A percentile compares a stretch with the other conserved stretches of the same genome.
Evolutionary conservation across 148 eudicot genomes (phyloP).

Genomic region (Vaccinium vitisidaea): DNA sequence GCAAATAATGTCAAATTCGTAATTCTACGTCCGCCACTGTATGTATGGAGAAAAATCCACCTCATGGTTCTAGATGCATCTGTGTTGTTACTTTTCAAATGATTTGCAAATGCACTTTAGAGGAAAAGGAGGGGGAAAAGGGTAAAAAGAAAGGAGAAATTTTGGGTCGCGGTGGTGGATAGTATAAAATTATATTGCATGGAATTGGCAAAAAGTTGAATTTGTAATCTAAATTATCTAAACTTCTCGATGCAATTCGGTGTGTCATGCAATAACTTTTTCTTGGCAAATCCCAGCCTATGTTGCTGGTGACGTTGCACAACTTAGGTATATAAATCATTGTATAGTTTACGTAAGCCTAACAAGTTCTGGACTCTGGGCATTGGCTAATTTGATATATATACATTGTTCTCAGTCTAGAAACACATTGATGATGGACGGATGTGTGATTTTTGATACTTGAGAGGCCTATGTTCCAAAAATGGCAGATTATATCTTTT

Average conservation of each 20-base stretch:
- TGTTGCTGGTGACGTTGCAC: no score
- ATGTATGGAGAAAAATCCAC: background rate
- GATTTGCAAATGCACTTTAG: background rate
- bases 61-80: background rate
- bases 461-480: no score
- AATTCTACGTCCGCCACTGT: no score
- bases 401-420: no score
- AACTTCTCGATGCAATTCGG: background rate
- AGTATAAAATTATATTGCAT: background rate
- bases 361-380: no score
- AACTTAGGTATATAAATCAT: no score
- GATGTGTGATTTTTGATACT: no score
- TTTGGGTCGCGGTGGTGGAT: background rate
- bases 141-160: background rate
- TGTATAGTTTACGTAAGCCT: no score
- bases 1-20: background rate
- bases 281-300: background rate
- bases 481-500: no score
- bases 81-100: no score
- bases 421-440: no score
- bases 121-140: background rate
- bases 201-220: background rate
- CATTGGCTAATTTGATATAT: no score
- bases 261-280: constrained; percentile 1
- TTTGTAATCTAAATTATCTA: background rate